Conservation (phyloP, 495 filamentous ascomycete species). For the Pseudomonodictys pantanalensis region DNA sequence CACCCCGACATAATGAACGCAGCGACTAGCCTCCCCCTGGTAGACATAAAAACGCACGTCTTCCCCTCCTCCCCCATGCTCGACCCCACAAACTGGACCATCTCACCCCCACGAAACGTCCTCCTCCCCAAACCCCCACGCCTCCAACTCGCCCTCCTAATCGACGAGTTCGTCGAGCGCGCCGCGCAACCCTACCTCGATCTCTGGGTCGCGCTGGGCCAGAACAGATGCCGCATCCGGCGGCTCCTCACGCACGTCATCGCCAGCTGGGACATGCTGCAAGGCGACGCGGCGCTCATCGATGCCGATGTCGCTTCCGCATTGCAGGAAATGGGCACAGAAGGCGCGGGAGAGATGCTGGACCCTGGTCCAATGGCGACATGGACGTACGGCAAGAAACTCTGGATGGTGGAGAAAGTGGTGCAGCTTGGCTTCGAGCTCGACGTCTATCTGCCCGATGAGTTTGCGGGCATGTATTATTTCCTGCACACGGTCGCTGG, state of each 20-base stretch:
- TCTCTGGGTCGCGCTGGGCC: conserved; percentile 74
- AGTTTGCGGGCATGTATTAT: conserved; percentile 88
- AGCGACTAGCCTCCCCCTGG: conserved; percentile 64
- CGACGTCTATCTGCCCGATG: conserved; percentile 80
- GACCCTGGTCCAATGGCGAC: conserved; percentile 72
- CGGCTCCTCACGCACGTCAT: conserved; percentile 79
- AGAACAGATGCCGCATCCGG: conserved; percentile 85
- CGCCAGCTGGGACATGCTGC: conserved; percentile 78
- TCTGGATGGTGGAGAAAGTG: conserved; percentile 80
- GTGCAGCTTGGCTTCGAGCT: conserved; percentile 96
- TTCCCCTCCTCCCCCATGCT: conserved; percentile 69
- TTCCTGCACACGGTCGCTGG: conserved; percentile 45
- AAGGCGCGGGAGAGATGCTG: conserved; percentile 51
- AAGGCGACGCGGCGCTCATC: conserved; percentile 75
- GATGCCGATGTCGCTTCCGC: conserved; percentile 64
- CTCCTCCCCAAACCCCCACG: conserved; percentile 58
- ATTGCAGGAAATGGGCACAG: conserved; percentile 34
- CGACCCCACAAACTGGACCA: conserved; percentile 66
- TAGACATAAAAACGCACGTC: conserved; percentile 73
- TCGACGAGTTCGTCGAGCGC: conserved; percentile 76
- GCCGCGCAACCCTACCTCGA: conserved; percentile 73
- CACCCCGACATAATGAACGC: conserved; percentile 57
- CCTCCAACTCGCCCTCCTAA: conserved; percentile 68
- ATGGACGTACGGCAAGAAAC: conserved; percentile 87
- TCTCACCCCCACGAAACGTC: conserved; percentile 59